phyloP scores from a whole-genome alignment of 306 rosid genomes.

The Casuarina cunninghamiana region DNA sequence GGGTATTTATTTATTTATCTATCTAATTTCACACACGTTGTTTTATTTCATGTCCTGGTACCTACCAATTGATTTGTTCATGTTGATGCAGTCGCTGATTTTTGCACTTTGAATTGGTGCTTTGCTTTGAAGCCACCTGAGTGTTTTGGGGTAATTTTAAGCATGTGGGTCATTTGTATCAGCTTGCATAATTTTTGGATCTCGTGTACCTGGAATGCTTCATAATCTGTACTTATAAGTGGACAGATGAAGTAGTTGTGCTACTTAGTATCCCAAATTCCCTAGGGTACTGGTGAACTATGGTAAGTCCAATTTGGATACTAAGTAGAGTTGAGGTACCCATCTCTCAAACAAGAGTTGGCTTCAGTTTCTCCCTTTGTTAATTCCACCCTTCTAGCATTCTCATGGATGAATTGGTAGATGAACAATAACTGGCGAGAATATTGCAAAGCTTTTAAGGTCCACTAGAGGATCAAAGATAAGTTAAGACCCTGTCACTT shows the following conservation, averaged over 20 bases:
- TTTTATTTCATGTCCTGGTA: constrained; percentile 13
- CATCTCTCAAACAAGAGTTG: neutral
- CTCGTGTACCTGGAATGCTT: neutral
- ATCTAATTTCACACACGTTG: constrained; percentile 9
- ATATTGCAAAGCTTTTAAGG: constrained; percentile 5
- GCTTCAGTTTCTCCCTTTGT: neutral
- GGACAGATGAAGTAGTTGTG: neutral
- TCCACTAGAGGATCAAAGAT: neutral
- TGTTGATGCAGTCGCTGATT: neutral
- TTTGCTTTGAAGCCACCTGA: neutral
- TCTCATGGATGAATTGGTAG: neutral
- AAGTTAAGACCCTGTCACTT: neutral
- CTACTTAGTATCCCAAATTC: neutral
- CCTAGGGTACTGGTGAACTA: neutral
- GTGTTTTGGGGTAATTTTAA: constrained; percentile 14
- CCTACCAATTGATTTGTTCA: neutral
- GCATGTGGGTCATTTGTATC: neutral
- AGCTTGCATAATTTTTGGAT: neutral
- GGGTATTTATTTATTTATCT: constrained; percentile 12
- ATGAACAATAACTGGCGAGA: constrained; percentile 8
- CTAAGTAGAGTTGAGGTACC: neutral
- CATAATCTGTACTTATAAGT: neutral
- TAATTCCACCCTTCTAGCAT: neutral
- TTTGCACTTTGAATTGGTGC: constrained; percentile 16
- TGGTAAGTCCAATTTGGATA: neutral